Base-by-base conservation (phyloP, 495 filamentous ascomycete species). In the Parachaetomium inaequale region DNA sequence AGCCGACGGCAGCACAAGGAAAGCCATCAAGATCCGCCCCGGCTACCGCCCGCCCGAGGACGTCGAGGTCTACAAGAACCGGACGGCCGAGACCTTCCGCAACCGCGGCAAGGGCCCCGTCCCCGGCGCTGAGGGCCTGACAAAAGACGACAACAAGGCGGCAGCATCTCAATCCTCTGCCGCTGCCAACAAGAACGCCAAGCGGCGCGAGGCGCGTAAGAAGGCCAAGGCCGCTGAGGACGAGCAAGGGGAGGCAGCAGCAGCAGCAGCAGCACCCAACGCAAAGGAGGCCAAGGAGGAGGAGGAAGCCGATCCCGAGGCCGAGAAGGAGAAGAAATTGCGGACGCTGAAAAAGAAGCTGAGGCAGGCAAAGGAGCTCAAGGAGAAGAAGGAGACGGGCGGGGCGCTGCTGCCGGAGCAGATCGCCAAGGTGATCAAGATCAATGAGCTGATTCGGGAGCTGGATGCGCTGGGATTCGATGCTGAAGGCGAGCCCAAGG, bases 1-100 rank as follows among this genome's bases (percentile, higher is more conserved):
- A 49, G 76, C 95, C 7, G 95, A 99, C 67, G 95, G 95, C 55
- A 90, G 89, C 21, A 89, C 87, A 17, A 82, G 95, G 32, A 92
- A 89, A 67, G 95, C 96, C 69, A 98, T 96, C 58, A 89, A 89
- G 64, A 89, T 99, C 45, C 85, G 91, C 3, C 93, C 93, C 14
- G 95, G 95, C 50, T 99, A 98, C 75, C 85, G 85, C 36, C 95
- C 95, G 0, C 93, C 94, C 2, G 95, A 99, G 74, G 95, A 99
- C 75, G 89, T 97, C 60, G 91, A 97, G 70, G 78, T 96, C 38
- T 99, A 98, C 83, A 94, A 90, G 80, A 98, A 96, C 76, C 86
- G 89, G 45, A 89, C 87, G 6, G 93, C 93, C 26, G 89, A 93
- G 65, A 86, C 83, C 42, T 96, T 90, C 80, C 93, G 91, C 75